Percentiles rank a stretch among this genome's conserved stretches.
Evolutionary conservation across 441 rosid species (phyloP).

Genomic region (Isatis lusitanica): DNA sequence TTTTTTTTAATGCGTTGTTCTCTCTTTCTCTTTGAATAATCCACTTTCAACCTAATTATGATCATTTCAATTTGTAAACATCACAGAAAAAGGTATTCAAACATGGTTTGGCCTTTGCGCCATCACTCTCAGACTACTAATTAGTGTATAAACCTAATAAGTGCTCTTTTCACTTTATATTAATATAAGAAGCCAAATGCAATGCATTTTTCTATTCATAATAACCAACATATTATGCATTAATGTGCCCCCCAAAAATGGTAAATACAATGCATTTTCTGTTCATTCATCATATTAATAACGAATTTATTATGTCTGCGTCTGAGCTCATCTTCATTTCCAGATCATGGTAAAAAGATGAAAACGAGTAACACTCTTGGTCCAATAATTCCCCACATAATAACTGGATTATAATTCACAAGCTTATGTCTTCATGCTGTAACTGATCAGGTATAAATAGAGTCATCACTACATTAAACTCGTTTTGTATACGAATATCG

Average conservation of each 20-base stretch:
- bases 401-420: too few relatives aligned
- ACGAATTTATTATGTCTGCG: not conserved
- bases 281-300: not conserved
- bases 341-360: not conserved
- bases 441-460: too few relatives aligned
- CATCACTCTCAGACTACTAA: not conserved
- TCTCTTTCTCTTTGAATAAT: not conserved
- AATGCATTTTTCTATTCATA: not conserved
- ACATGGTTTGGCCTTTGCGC: constrained; percentile 7
- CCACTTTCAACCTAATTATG: not conserved
- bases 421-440: too few relatives aligned
- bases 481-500: too few relatives aligned
- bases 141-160: not conserved
- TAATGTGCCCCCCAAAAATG: too few relatives aligned
- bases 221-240: not conserved
- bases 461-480: not conserved
- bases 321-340: not conserved
- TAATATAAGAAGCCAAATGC: not conserved
- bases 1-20: not conserved
- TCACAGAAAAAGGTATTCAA: not conserved
- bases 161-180: not conserved
- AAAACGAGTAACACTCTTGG: not conserved
- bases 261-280: not conserved
- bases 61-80: not conserved
- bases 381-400: not conserved